Conservation (phyloP, 768 basidiomycete genomes). For the Suillus tomentosus region DNA sequence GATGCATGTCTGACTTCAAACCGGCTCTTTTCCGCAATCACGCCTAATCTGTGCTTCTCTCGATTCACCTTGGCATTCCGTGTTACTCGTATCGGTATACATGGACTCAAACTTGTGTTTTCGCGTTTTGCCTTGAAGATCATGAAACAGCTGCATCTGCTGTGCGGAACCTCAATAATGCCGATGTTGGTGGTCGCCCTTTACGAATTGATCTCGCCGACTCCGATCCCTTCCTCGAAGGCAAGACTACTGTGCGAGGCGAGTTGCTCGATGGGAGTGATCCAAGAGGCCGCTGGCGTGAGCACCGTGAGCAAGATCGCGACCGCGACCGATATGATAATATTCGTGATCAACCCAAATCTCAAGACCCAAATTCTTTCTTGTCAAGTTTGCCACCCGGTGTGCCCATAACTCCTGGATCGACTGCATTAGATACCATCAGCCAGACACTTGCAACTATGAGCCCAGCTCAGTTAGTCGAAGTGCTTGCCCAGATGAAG, state of each 20-base stretch:
- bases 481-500: constrained; percentile 98
- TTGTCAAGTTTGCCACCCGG: constrained; percentile 75
- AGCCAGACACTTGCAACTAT: constrained; percentile 83
- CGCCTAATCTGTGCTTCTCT: constrained; percentile 12
- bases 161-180: constrained; percentile 93
- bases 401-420: constrained; percentile 68
- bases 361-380: constrained; percentile 52
- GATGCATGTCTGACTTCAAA: constrained; percentile 41
- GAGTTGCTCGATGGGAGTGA: constrained; percentile 72
- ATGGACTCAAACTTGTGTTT: constrained; percentile 2
- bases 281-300: constrained; percentile 39
- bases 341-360: constrained; percentile 33
- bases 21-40: constrained; percentile 21
- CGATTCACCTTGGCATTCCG: constrained; percentile 20
- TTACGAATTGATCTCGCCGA: constrained; percentile 94
- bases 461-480: constrained; percentile 82
- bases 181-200: constrained; percentile 89
- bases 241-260: constrained; percentile 85
- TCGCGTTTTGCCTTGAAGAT: constrained; percentile 49
- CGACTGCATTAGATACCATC: constrained; percentile 78
- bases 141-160: constrained; percentile 96
- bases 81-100: constrained; percentile 3
- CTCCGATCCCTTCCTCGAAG: constrained; percentile 89
- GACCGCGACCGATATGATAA: constrained; percentile 44
- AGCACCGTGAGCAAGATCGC: constrained; percentile 55